Evolutionary conservation across 2,329 filamentous ascomycete species (phyloP), one percentile per base, ranked within the genome.

Genomic region (Amphichorda felina): DNA sequence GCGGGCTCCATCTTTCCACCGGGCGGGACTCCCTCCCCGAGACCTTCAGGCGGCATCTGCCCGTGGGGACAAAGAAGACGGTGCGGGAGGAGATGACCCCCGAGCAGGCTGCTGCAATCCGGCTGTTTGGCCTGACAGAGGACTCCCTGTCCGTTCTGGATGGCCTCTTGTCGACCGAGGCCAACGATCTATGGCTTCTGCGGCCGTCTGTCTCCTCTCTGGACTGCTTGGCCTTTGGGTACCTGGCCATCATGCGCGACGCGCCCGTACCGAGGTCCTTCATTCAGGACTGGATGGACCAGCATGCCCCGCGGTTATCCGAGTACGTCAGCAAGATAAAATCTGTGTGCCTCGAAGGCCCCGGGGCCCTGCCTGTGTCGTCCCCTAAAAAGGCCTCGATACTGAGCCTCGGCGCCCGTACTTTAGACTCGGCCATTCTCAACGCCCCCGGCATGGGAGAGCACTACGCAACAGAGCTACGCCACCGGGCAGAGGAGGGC

Each of bases 191-290:
- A 7, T 14, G 33, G 22, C 15, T 36, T 3, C 29, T 33, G 11
- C 15, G 33, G 9, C 25, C 21, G 1, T 13, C 31, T 4, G 30
- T 52, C 4, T 54, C 56, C 0, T 56, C 45, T 16, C 41, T 93
- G 17, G 88, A 95, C 55, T 94, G 84, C 51, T 55, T 95, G 32
- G 79, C 76, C 0, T 74, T 85, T 47, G 91, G 79, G 9, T 94
- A 93, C 53, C 62, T 96, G 25, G 70, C 75, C 2, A 60, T 95
- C 34, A 82, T 91, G 63, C 63, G 81, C 16, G 59, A 64, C 36
- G 55, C 59, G 7, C 49, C 56, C 10, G 64, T 69, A 4, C 67
- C 66, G 3, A 57, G 58, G 30, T 46, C 53, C 9, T 61, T 61
- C 34, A 36, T 61, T 10, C 54, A 59, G 35, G 59, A 65, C 35